A percentile compares a stretch with the other conserved stretches of the same genome.
phyloP scores from a whole-genome alignment of 164 flowering plant species.

The Sextonia rubra region DNA sequence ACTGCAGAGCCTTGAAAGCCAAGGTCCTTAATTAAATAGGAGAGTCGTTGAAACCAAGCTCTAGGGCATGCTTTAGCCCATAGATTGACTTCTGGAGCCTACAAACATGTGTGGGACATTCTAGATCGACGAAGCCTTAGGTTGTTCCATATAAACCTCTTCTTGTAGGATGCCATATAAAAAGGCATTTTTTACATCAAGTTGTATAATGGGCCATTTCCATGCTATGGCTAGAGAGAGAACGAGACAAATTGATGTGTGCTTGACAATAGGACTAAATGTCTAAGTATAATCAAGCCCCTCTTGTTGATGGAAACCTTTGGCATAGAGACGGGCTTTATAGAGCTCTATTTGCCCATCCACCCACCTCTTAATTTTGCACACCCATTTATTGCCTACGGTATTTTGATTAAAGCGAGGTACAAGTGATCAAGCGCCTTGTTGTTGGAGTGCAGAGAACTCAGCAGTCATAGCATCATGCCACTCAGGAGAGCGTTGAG shows the following conservation, averaged over 20 bases:
- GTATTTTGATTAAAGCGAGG: not conserved
- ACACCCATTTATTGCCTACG: not conserved
- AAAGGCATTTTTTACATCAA: slow-evolving; percentile 1
- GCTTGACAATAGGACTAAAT: not conserved
- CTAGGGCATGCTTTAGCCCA: not conserved
- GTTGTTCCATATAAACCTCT: not conserved
- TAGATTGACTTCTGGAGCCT: not conserved
- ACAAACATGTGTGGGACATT: too few relatives aligned
- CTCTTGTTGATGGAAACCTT: slow-evolving; percentile 1
- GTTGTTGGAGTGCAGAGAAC: not conserved
- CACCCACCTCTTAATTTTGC: not conserved
- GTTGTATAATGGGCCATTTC: not conserved
- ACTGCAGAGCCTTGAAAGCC: too few relatives aligned
- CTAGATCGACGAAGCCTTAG: not conserved
- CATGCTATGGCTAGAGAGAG: not conserved
- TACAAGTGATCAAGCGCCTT: not conserved
- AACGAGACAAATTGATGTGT: not conserved
- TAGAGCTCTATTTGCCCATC: not conserved
- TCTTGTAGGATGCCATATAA: not conserved
- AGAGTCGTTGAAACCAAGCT: not conserved
- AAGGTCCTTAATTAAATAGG: not conserved
- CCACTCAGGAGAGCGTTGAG: not conserved
- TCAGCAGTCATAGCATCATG: not conserved
- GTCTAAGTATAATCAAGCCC: not conserved
- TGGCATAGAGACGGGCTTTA: not conserved